These are phyloP conservation scores for Wickerhamomyces hampshirensis DNA, from an alignment of 805 yeast species.

Conservation along the genomic window DNA sequence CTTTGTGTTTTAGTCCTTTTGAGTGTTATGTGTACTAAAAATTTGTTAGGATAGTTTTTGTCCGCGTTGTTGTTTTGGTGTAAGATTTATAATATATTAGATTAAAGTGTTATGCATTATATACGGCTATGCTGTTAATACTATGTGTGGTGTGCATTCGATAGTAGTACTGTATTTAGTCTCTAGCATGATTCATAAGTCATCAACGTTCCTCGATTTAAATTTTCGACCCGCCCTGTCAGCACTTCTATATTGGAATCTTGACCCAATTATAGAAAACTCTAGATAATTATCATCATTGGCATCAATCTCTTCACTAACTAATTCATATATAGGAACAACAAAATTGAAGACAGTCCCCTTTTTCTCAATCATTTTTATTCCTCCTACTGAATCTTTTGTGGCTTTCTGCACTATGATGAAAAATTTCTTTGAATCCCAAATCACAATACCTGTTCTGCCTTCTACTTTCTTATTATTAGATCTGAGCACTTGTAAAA, in stretches of 20 bases:
- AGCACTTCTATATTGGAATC: slow-evolving; percentile 68
- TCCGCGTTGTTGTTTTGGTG: no score
- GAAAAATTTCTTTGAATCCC: slow-evolving; percentile 78
- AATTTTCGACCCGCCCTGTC: slow-evolving; percentile 85
- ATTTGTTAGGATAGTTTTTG: no score
- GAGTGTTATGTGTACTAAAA: no score
- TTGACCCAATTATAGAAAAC: slow-evolving; percentile 71
- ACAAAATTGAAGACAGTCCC: slow-evolving; percentile 59
- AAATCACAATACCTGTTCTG: slow-evolving; percentile 65
- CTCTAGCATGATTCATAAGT: slow-evolving; percentile 25
- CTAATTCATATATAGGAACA: slow-evolving; percentile 27
- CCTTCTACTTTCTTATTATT: slow-evolving; percentile 56
- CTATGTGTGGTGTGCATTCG: no score
- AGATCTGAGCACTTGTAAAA: slow-evolving; percentile 52
- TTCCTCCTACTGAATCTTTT: slow-evolving; percentile 48
- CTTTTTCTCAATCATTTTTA: slow-evolving; percentile 61
- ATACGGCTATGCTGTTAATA: no score
- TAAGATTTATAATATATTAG: no score
- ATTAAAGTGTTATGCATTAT: no score
- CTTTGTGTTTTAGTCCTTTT: no score
- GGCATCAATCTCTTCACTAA: slow-evolving; percentile 14
- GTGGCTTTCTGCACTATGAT: slow-evolving; percentile 44
- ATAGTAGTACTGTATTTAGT: background rate
- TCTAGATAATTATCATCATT: slow-evolving; percentile 38
- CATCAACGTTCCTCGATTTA: slow-evolving; percentile 72